Base-by-base conservation (phyloP, 768 basidiomycete species). In the Tephrocybe sp. region DNA sequence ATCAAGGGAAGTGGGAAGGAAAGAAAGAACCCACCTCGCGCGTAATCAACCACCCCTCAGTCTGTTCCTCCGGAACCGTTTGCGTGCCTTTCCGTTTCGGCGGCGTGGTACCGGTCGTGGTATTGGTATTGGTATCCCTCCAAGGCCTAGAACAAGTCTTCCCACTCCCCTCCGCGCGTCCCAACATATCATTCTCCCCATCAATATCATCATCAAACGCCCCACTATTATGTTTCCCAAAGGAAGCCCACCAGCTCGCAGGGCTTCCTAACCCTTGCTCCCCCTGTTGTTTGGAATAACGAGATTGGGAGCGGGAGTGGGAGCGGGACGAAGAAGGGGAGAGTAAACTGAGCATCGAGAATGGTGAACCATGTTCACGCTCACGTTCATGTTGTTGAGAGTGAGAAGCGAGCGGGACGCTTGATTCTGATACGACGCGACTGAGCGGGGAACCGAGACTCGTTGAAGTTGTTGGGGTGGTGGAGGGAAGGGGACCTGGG, bases 31-130 rank as follows among this genome's bases (percentile, higher is more conserved):
- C 42, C 31, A 71, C 72, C 56, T 65, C 57, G 19, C 66, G 61
- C 1, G 73, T 74, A 34, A 66, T 63, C 31, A 69, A 55, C 54
- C 66, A 66, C 4, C 68, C 70, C 27, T 70, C 67, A 10, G 63
- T 65, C 41, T 75, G 74, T 37, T 29, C 27, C 27, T 29, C 27
- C 11, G 27, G 27, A 5, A 29, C 27, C 27, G n/a, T n/a, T n/a
- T 29, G 27, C 27, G 27, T 5, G 6, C 11, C 11, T 11, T 29
- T 29, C 6, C 27, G 27, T 11, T 29, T 29, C 11, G 27, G 27
- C 27, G 27, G n/a, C n/a, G n/a, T n/a, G n/a, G n/a, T n/a, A n/a
- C n/a, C n/a, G 29, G 29, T 6, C 12, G 29, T 30, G 29, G 29
- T 30, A 6, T 6, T n/a, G n/a, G n/a, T n/a, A n/a, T n/a, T n/a